phyloP scores from a whole-genome alignment of 2,329 filamentous ascomycete genomes.

The Boeremia lycopersici region DNA sequence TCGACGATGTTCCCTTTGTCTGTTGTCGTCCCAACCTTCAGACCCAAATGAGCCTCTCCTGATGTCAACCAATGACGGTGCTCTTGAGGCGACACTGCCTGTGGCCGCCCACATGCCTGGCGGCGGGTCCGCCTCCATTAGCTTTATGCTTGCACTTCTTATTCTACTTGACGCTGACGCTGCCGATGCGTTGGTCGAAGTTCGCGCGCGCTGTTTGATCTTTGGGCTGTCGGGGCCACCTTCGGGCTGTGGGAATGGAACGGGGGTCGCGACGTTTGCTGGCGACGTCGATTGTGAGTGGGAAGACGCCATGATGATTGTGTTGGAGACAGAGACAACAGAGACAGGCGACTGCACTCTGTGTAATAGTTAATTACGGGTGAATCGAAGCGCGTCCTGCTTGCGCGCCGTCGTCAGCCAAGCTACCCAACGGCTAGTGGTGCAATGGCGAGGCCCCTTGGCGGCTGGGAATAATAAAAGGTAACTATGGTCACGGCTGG shows the following conservation, averaged over 20 bases:
- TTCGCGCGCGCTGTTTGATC: constrained; percentile 27
- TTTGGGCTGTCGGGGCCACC: constrained; percentile 10
- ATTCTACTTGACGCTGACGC: constrained; percentile 37
- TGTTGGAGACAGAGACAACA: neutral
- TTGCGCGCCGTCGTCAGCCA: constrained; percentile 17
- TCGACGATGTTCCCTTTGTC: constrained; percentile 32
- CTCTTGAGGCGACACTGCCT: constrained; percentile 48
- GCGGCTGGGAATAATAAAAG: constrained; percentile 7
- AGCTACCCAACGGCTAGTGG: constrained; percentile 6
- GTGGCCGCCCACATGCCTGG: constrained; percentile 55
- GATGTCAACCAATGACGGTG: constrained; percentile 53
- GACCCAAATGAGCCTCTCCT: constrained; percentile 45
- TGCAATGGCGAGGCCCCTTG: constrained; percentile 9
- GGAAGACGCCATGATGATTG: constrained; percentile 29
- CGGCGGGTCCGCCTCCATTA: constrained; percentile 48
- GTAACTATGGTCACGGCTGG: neutral
- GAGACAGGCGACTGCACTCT: neutral
- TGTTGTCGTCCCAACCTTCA: constrained; percentile 42
- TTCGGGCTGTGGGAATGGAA: constrained; percentile 10
- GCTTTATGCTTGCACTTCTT: constrained; percentile 44
- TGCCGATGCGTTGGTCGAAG: constrained; percentile 41
- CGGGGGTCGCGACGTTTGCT: constrained; percentile 9
- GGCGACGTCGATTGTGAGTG: constrained; percentile 20
- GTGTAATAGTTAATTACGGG: neutral
- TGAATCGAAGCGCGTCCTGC: constrained; percentile 2